Conservation (phyloP, 495 filamentous ascomycete species). For the Extremus antarcticus region DNA sequence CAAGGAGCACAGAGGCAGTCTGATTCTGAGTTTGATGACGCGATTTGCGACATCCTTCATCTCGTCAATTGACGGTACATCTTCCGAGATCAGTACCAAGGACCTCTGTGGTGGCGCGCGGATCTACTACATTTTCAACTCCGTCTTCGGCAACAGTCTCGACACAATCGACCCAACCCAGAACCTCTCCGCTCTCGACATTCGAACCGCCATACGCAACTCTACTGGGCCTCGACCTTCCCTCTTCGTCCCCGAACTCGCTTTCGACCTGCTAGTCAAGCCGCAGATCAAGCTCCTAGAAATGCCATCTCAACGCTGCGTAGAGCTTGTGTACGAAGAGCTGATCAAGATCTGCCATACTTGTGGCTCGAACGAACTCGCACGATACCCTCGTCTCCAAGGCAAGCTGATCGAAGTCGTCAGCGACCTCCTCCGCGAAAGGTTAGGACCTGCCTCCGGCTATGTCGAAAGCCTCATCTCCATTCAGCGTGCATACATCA, state of each 20-base stretch:
- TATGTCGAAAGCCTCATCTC: constrained; percentile 96
- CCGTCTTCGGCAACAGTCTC: constrained; percentile 92
- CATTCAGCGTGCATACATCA: constrained; percentile 97
- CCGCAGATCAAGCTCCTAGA: constrained; percentile 97
- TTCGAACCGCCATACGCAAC: constrained; percentile 95
- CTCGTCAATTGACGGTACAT: constrained; percentile 96
- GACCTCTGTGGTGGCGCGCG: constrained; percentile 93
- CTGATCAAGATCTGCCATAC: constrained; percentile 99
- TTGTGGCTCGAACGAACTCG: constrained; percentile 87
- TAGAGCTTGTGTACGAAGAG: constrained; percentile 97
- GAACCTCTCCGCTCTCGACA: constrained; percentile 92
- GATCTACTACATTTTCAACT: constrained; percentile 99
- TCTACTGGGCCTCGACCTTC: constrained; percentile 93
- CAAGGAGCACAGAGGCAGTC: constrained; percentile 87
- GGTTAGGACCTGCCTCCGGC: constrained; percentile 71
- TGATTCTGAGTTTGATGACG: constrained; percentile 96
- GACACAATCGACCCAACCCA: constrained; percentile 92
- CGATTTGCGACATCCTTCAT: constrained; percentile 97
- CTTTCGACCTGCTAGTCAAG: constrained; percentile 95
- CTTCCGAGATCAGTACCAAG: constrained; percentile 96
- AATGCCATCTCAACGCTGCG: constrained; percentile 89
- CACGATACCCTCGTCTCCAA: constrained; percentile 85
- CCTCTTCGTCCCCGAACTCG: constrained; percentile 92
- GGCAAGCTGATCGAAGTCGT: constrained; percentile 97
- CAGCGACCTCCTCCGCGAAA: constrained; percentile 87